phyloP scores from a whole-genome alignment of 2,329 filamentous ascomycete species.

The Zasmidium angulare region DNA sequence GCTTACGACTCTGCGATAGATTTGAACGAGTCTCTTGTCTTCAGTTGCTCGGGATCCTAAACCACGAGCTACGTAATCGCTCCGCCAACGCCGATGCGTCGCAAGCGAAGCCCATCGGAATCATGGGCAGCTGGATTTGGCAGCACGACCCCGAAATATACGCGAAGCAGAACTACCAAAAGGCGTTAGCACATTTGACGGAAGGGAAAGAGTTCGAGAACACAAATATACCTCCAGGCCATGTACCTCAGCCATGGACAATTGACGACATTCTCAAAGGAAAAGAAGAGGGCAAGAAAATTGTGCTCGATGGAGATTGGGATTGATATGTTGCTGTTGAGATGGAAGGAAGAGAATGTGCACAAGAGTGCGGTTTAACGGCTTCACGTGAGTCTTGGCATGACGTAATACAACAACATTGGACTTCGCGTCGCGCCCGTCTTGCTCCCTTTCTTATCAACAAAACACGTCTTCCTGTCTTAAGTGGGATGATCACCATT shows the following conservation, averaged over 20 bases:
- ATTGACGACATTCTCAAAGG: background rate
- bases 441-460: background rate
- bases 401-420: background rate
- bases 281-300: background rate
- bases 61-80: too few species aligned
- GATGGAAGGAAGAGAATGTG: too few species aligned
- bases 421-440: background rate
- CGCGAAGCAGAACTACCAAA: constrained; percentile 6
- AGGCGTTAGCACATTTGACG: background rate
- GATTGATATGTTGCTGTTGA: too few species aligned
- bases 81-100: too few species aligned
- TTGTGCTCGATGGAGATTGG: background rate
- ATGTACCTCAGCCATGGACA: constrained; percentile 5
- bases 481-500: too few species aligned
- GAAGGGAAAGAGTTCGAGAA: constrained; percentile 1
- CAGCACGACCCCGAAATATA: constrained; percentile 1
- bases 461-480: background rate
- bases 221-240: constrained; percentile 5
- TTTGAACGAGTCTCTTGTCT: constrained; percentile 3
- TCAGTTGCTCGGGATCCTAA: background rate
- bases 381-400: background rate
- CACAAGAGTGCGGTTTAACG: background rate
- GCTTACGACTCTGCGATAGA: background rate
- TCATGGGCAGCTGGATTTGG: constrained; percentile 5
- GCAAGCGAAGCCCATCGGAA: background rate